These are phyloP conservation scores for Lathyrus oleraceus DNA, from an alignment of 306 rosid genomes.

Conservation along the genomic window DNA sequence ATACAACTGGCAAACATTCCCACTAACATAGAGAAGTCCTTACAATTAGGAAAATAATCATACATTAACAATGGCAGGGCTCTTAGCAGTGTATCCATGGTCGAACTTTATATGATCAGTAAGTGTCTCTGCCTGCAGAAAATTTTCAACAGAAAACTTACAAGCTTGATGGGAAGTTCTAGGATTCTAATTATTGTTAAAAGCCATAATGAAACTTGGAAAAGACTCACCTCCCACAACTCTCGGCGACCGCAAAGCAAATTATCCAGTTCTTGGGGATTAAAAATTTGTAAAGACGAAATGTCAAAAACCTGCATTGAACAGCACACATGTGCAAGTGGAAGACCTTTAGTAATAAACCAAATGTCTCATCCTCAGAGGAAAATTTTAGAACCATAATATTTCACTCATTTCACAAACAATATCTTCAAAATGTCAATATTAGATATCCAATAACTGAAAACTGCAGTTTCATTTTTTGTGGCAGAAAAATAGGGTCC, in stretches of 20 bases:
- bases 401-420: too few relatives aligned
- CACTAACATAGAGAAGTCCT: neutral
- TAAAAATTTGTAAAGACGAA: conserved; percentile 76
- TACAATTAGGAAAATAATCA: conserved; percentile 31
- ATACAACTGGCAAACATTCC: conserved; percentile 22
- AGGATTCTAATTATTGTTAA: conserved; percentile 3
- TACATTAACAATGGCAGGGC: conserved; percentile 93
- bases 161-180: neutral
- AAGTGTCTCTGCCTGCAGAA: conserved; percentile 85
- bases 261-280: conserved; percentile 86
- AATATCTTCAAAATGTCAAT: neutral
- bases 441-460: neutral
- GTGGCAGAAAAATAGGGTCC: neutral
- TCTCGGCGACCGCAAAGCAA: conserved; percentile 97
- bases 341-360: conserved; percentile 9
- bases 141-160: neutral
- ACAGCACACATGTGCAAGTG: conserved; percentile 17
- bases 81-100: conserved; percentile 96
- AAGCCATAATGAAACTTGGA: neutral
- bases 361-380: too few relatives aligned
- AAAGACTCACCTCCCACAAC: conserved; percentile 78
- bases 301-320: conserved; percentile 82
- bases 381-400: too few relatives aligned
- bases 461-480: neutral
- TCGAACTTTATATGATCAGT: conserved; percentile 94